Evolutionary conservation across 495 filamentous ascomycete species (phyloP).

Genomic region (Hyaloscypha bicolor): DNA sequence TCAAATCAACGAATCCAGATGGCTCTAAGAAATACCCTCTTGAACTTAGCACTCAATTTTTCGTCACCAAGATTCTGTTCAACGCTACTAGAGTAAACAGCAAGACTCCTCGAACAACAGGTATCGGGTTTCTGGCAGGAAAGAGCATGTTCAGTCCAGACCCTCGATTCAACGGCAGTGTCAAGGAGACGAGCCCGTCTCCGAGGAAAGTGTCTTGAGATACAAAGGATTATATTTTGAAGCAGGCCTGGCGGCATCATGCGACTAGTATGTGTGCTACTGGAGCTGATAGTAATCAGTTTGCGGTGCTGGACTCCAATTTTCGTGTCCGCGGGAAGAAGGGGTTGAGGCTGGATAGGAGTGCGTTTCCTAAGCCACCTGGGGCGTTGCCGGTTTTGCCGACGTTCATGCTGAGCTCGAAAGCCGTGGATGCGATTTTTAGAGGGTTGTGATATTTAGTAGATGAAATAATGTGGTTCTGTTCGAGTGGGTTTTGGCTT

Average conservation of each 20-base stretch:
- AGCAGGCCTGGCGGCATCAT: conserved; percentile 60
- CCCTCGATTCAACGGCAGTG: conserved; percentile 38
- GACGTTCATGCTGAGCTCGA: conserved; percentile 41
- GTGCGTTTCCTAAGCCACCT: conserved; percentile 56
- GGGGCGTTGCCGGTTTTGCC: conserved; percentile 56
- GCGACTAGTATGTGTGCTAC: conserved; percentile 60
- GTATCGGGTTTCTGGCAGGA: conserved; percentile 65
- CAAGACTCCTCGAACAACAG: conserved; percentile 53
- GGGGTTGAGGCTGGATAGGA: conserved; percentile 63
- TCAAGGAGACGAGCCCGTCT: conserved; percentile 1
- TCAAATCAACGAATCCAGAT: conserved; percentile 51
- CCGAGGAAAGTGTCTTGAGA: not conserved
- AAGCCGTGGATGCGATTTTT: not conserved
- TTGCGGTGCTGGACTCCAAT: conserved; percentile 59
- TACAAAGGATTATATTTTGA: not conserved
- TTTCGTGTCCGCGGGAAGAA: conserved; percentile 58
- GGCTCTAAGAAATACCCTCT: conserved; percentile 58
- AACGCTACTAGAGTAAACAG: conserved; percentile 37
- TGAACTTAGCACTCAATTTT: conserved; percentile 57
- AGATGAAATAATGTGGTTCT: not conserved
- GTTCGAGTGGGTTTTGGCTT: no score
- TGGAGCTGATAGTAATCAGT: conserved; percentile 53
- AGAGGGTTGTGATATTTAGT: not conserved
- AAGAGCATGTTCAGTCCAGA: conserved; percentile 61
- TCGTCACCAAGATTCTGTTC: conserved; percentile 63